Conservation (phyloP, 495 filamentous ascomycete species). For the Emericellopsis terricola region DNA sequence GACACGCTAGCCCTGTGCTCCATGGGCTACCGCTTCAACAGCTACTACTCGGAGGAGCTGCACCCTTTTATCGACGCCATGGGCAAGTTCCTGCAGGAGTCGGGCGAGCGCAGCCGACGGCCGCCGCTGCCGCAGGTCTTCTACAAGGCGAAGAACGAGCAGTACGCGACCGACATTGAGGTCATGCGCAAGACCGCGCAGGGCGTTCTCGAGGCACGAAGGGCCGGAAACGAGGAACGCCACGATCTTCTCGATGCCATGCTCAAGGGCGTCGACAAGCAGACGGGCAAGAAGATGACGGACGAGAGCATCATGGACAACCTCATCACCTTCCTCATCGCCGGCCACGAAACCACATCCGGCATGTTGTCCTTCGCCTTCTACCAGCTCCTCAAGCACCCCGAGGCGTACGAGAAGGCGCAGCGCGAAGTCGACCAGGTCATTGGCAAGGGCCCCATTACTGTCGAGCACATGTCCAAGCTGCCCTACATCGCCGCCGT, state of each 20-base stretch:
- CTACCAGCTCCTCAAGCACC: slow-evolving; percentile 18
- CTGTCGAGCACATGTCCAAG: slow-evolving; percentile 39
- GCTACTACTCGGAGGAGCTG: slow-evolving; percentile 39
- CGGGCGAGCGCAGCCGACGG: slow-evolving; percentile 24
- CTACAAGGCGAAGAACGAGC: slow-evolving; percentile 23
- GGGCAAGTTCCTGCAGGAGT: slow-evolving; percentile 29
- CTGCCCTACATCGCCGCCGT: slow-evolving; percentile 38
- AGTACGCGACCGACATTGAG: slow-evolving; percentile 31
- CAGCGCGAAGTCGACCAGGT: slow-evolving; percentile 28
- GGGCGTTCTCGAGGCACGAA: slow-evolving; percentile 35
- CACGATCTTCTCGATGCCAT: slow-evolving; percentile 50
- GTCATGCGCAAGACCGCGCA: slow-evolving; percentile 29
- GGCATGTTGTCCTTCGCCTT: slow-evolving; percentile 25
- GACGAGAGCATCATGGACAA: slow-evolving; percentile 39
- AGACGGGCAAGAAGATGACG: slow-evolving; percentile 37
- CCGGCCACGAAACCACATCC: slow-evolving; percentile 51
- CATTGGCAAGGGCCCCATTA: slow-evolving; percentile 37
- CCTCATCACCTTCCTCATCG: slow-evolving; percentile 48
- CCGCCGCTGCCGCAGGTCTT: slow-evolving; percentile 26
- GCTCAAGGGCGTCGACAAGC: slow-evolving; percentile 38
- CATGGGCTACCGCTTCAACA: slow-evolving; percentile 54
- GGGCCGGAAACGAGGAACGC: slow-evolving; percentile 31
- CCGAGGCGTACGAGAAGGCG: slow-evolving; percentile 11
- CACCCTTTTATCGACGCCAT: slow-evolving; percentile 44
- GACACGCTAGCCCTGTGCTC: slow-evolving; percentile 51